phyloP scores from a whole-genome alignment of 1,284 basidiomycete species.

The Cutaneotrichosporon sp. region DNA sequence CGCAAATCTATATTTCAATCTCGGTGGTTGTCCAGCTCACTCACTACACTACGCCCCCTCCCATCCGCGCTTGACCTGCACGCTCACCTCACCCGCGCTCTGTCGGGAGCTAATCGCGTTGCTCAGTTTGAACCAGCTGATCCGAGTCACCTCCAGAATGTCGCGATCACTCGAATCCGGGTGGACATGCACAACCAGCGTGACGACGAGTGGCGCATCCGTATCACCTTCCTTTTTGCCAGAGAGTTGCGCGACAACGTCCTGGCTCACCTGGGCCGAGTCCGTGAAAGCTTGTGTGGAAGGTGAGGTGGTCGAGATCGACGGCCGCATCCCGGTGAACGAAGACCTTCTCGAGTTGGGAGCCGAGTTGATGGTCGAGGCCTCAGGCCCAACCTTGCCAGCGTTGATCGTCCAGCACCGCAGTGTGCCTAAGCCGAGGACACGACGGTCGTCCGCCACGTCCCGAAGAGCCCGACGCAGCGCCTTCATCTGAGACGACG shows the following conservation, averaged over 20 bases:
- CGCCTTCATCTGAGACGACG: slow-evolving; percentile 69
- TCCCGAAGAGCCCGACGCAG: slow-evolving; percentile 77
- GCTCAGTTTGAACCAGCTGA: slow-evolving; percentile 40
- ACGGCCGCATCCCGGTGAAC: slow-evolving; percentile 60
- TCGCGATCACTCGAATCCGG: slow-evolving; percentile 69
- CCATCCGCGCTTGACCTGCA: slow-evolving; percentile 44
- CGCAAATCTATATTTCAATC: too few relatives aligned
- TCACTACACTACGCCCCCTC: slow-evolving; percentile 22
- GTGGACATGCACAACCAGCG: slow-evolving; percentile 73
- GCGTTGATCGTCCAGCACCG: slow-evolving; percentile 45
- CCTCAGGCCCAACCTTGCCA: slow-evolving; percentile 51
- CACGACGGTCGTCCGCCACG: slow-evolving; percentile 55
- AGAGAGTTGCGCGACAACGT: slow-evolving; percentile 1
- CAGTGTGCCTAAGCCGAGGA: slow-evolving; percentile 41
- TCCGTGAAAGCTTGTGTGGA: slow-evolving; percentile 16
- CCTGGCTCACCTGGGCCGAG: slow-evolving; percentile 6
- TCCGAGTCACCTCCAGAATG: slow-evolving; percentile 58
- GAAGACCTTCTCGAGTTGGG: slow-evolving; percentile 6
- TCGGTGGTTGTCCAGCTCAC: too few relatives aligned
- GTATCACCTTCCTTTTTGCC: neutral
- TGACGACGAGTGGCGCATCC: slow-evolving; percentile 63
- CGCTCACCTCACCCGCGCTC: slow-evolving; percentile 43
- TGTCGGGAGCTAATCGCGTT: slow-evolving; percentile 28
- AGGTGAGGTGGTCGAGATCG: slow-evolving; percentile 58
- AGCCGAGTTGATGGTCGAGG: slow-evolving; percentile 65